phyloP scores from a whole-genome alignment of 306 rosid species.

The Corylus avellana region DNA sequence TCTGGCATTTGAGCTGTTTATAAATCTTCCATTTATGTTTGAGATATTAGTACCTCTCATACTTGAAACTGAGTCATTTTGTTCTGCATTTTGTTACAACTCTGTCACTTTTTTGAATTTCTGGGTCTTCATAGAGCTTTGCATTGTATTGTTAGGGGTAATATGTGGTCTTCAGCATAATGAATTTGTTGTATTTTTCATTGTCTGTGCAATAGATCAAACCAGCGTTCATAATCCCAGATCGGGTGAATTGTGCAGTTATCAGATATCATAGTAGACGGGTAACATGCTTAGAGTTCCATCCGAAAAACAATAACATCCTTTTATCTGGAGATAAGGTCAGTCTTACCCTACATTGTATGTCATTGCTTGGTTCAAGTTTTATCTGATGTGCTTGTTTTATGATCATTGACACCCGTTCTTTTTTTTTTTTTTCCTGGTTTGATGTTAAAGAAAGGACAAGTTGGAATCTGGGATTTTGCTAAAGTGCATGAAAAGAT shows the following conservation, averaged over 20 bases:
- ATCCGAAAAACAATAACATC: slow-evolving; percentile 83
- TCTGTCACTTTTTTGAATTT: neutral
- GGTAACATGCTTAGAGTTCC: slow-evolving; percentile 86
- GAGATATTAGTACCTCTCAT: neutral
- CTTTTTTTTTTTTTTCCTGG: slow-evolving; percentile 10
- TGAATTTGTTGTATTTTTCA: slow-evolving; percentile 1
- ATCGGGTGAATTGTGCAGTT: slow-evolving; percentile 80
- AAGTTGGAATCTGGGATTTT: slow-evolving; percentile 96
- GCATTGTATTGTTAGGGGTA: neutral
- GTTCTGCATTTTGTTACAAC: neutral
- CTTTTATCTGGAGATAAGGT: slow-evolving; percentile 97
- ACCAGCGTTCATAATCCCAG: slow-evolving; percentile 78
- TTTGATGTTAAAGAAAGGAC: slow-evolving; percentile 75
- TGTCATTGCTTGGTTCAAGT: slow-evolving; percentile 4
- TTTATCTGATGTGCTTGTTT: slow-evolving; percentile 21
- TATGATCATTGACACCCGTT: slow-evolving; percentile 16
- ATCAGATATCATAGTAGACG: slow-evolving; percentile 91
- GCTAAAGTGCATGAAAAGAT: slow-evolving; percentile 74
- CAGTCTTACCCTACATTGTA: slow-evolving; percentile 12
- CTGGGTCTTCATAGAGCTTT: slow-evolving; percentile 11
- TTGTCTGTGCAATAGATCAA: slow-evolving; percentile 56
- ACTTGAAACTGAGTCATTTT: slow-evolving; percentile 6
- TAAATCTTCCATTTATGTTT: neutral
- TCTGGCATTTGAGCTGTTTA: neutral
- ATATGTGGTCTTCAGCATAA: neutral